Conservation (phyloP, 805 yeast genomes). For the Metschnikowia noctiluminum region DNA sequence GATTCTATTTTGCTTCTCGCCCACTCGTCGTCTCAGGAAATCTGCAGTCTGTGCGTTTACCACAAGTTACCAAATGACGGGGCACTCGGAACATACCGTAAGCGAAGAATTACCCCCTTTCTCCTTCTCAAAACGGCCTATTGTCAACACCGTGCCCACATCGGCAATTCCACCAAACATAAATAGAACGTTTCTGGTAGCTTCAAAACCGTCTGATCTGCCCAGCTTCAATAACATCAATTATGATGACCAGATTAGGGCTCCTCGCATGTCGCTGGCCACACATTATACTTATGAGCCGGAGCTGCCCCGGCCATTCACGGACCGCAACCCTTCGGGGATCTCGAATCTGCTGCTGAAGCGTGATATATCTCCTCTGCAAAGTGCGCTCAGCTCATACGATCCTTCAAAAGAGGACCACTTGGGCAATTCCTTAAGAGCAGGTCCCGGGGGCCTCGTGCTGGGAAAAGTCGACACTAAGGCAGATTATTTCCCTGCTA, state of each 20-base stretch:
- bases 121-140: constrained; percentile 19
- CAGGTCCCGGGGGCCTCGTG: constrained; percentile 2
- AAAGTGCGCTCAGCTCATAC: not conserved
- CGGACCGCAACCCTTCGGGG: constrained; percentile 2
- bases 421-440: constrained; percentile 3
- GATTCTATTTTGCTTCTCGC: too few relatives aligned
- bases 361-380: not conserved
- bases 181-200: constrained; percentile 1
- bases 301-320: constrained; percentile 16
- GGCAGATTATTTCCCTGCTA: constrained; percentile 15
- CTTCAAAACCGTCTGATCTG: constrained; percentile 7
- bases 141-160: constrained; percentile 9
- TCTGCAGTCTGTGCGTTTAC: not conserved
- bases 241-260: constrained; percentile 53
- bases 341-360: not conserved
- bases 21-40: not conserved
- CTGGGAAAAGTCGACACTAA: not conserved
- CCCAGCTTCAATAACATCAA: constrained; percentile 27
- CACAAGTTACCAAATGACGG: not conserved
- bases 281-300: constrained; percentile 25
- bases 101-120: constrained; percentile 18
- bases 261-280: constrained; percentile 48
- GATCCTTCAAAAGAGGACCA: constrained; percentile 3
- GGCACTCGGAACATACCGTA: constrained; percentile 1
- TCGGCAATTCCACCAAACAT: constrained; percentile 13